Evolutionary conservation across 2,329 filamentous ascomycete species (phyloP), one percentile per base, ranked within the genome.

Genomic region (Tolypocladium ophioglossoides): DNA sequence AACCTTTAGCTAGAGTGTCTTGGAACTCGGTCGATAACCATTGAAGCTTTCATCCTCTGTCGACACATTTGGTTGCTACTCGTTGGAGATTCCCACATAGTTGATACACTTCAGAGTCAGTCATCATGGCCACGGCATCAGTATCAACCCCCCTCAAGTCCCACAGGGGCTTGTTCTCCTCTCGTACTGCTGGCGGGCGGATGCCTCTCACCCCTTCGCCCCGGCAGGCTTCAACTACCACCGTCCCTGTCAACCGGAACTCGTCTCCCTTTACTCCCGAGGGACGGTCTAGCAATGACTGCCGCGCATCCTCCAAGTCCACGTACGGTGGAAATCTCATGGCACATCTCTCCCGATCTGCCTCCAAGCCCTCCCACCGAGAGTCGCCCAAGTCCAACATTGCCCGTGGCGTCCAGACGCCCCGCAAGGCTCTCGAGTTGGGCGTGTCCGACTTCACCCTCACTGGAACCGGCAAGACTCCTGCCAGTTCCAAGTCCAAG

Each of bases 351-450:
- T 79, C 87, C 58, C 87, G 87, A 66, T 85, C 80, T 2, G 73
- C 72, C 57, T 79, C 84, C 58, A 86, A 85, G 74, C 74, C 78
- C 41, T 76, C 81, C 41, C 86, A 89, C 70, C 86, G 88, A 51
- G 88, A 94, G 68, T 96, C 92, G 2, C 91, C 91, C 68, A 97
- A 97, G 78, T 96, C 91, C 56, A 97, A 96, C 78, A 96, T 96
- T 70, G 89, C 87, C 61, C 83, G 84, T 60, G 75, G 75, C 44
- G 81, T 83, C 54, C 80, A 85, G 55, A 91, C 89, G 46, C 91
- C 92, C 22, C 87, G 89, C 65, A 89, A 87, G 70, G 80, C 78
- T 49, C 80, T 97, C 40, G 92, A 97, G 72, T 82, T 96, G 41
- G 91, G 90, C 61, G 85, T 96, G 37, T 96, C 91, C 41, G 91